Base-by-base conservation (phyloP, 306 rosid species). In the Arachis hypogaea region DNA sequence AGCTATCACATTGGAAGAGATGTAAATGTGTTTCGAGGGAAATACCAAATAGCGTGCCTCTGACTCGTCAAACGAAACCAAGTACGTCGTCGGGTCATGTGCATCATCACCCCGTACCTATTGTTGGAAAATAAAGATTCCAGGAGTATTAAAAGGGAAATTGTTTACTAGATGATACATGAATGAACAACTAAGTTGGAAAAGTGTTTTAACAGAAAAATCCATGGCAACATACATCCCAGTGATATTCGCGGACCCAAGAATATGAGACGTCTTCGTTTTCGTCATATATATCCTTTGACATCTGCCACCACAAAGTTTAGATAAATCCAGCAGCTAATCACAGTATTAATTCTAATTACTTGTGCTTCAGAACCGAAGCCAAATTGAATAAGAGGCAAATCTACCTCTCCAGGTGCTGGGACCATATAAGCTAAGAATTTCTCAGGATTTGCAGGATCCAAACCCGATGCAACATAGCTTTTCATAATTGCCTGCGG, bases 361-460 rank as follows among this genome's bases (percentile, higher is more conserved):
- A 60, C 7, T 22, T 50, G 54, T 54, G 11, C 41, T 66, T 47
- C 72, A 73, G 54, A 81, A 66, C 38, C 3, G 9, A 57, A 71
- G 59, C 68, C 42, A 59, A 45, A 65, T 58, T 11, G 14, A 55
- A 56, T 50, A 43, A 43, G 46, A 5, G 46, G 64, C 76, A 75
- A 79, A 94, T 49, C 55, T 11, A 49, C 99, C 95, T 94, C 99
- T 75, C 91, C 93, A 4, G 87, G 96, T 81, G 96, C 69, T 62
- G 99, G 99, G 61, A 84, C 92, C 96, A 94, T 86, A 84, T 94
- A 92, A 7, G 97, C 97, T 82, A 94, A 83, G 88, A 92, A 94
- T 68, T 88, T 93, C 81, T 93, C 98, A 4, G 95, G 88, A 76
- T 94, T 90, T 46, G 83, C 81, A 9, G 90, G 88, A 82, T 88